A percentile compares a stretch with the other conserved stretches of the same genome.
phyloP scores from a whole-genome alignment of 2,329 filamentous ascomycete genomes.

The Pseudopyricularia javanii region DNA sequence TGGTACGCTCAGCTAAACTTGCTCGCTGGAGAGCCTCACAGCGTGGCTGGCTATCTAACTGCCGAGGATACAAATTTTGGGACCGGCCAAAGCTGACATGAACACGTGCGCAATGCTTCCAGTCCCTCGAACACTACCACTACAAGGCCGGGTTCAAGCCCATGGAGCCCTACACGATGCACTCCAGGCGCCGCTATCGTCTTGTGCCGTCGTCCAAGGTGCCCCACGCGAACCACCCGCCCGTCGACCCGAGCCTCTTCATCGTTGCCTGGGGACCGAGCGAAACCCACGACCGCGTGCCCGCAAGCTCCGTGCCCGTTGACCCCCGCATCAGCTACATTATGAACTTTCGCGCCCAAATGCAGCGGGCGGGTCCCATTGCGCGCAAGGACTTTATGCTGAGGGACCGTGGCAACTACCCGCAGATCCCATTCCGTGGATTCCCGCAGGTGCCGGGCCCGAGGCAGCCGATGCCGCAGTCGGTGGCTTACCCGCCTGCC shows the following conservation, averaged over 20 bases:
- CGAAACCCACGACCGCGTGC: conserved; percentile 61
- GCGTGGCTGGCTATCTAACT: too few relatives aligned
- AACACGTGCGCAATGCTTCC: background rate
- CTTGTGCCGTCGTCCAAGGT: conserved; percentile 54
- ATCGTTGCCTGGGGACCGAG: conserved; percentile 80
- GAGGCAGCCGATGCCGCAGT: conserved; percentile 37
- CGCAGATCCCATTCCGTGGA: conserved; percentile 57
- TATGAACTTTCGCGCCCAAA: conserved; percentile 51
- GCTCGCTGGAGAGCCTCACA: background rate
- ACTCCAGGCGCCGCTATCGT: conserved; percentile 77
- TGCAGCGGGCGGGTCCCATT: conserved; percentile 66
- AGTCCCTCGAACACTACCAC: conserved; percentile 65
- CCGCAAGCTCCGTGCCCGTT: conserved; percentile 53
- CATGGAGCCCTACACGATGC: conserved; percentile 62
- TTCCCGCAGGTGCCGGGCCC: conserved; percentile 38
- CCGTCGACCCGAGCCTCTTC: conserved; percentile 71
- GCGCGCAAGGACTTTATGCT: conserved; percentile 91
- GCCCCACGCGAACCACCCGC: conserved; percentile 49
- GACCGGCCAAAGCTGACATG: background rate
- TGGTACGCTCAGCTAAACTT: conserved; percentile 28
- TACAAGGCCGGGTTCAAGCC: conserved; percentile 67
- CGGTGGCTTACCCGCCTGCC: conserved; percentile 48
- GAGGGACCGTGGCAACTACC: conserved; percentile 81
- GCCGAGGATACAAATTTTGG: background rate
- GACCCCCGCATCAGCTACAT: conserved; percentile 47